These are phyloP conservation scores for Tilletiopsis washingtonensis DNA, from an alignment of 1,284 basidiomycete genomes.

Conservation along the genomic window DNA sequence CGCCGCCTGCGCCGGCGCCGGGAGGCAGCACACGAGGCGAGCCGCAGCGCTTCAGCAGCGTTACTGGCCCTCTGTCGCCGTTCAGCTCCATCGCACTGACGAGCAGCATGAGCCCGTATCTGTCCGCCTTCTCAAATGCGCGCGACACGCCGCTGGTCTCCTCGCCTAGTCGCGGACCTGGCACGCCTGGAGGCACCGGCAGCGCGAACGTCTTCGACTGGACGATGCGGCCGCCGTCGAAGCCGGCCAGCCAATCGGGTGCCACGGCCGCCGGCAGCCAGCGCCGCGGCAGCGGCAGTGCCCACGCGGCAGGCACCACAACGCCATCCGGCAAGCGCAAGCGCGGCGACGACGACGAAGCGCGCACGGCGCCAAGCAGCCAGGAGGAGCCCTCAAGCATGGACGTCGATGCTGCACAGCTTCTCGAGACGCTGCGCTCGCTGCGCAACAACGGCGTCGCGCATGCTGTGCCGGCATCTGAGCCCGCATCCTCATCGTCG, in stretches of 20 bases:
- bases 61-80: constrained; percentile 36
- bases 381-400: not conserved
- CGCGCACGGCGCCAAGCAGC: not conserved
- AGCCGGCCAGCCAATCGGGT: constrained; percentile 10
- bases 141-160: constrained; percentile 41
- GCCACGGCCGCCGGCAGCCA: not conserved
- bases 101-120: constrained; percentile 41
- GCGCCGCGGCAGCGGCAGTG: too few species aligned
- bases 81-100: constrained; percentile 42
- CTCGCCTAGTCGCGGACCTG: constrained; percentile 20
- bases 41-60: constrained; percentile 34
- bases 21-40: constrained; percentile 12
- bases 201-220: constrained; percentile 12
- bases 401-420: not conserved
- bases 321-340: constrained; percentile 3
- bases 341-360: constrained; percentile 1
- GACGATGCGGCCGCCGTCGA: constrained; percentile 12
- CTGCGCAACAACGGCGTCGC: constrained; percentile 14
- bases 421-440: not conserved
- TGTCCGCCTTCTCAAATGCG: constrained; percentile 44
- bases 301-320: too few species aligned
- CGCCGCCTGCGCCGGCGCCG: not conserved
- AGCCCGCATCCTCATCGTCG: too few species aligned
- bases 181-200: constrained; percentile 5
- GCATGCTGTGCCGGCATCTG: too few species aligned